phyloP scores from a whole-genome alignment of 495 filamentous ascomycete genomes.

The Podospora pseudoanserina region DNA sequence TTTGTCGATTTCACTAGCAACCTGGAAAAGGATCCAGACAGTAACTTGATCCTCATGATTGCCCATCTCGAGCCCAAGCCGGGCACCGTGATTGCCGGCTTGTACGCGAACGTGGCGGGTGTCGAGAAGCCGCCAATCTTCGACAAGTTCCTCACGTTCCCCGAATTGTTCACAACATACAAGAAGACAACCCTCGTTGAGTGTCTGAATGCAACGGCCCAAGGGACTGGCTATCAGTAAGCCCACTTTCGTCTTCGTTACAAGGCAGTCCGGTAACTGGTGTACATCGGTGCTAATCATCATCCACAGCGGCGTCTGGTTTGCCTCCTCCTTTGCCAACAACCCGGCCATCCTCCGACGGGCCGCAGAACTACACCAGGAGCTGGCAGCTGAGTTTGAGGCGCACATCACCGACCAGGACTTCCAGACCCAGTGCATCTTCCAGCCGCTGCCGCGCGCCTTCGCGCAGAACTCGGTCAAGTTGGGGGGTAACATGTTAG shows the following conservation, averaged over 20 bases:
- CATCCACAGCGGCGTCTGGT: constrained; percentile 25
- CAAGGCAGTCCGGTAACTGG: neutral
- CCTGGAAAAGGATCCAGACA: neutral
- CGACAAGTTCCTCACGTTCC: neutral
- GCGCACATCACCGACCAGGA: constrained; percentile 23
- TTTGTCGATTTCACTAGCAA: neutral
- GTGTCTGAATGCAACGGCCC: neutral
- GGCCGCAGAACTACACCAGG: constrained; percentile 23
- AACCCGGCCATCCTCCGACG: constrained; percentile 25
- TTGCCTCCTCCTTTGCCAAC: constrained; percentile 29
- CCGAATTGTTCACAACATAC: neutral
- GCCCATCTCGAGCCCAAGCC: neutral
- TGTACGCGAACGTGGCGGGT: neutral
- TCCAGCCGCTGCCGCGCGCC: constrained; percentile 46
- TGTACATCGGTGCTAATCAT: neutral
- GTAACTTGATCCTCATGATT: constrained; percentile 1
- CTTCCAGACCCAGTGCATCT: constrained; percentile 42
- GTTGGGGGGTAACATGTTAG: constrained; percentile 52
- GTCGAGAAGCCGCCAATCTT: neutral
- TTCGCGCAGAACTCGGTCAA: constrained; percentile 39
- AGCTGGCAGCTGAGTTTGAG: constrained; percentile 21
- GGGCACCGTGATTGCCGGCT: neutral
- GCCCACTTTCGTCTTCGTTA: neutral
- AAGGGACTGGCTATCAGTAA: neutral
- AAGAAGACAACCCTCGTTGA: neutral